These are phyloP conservation scores for Hsuehochloa calcarea DNA, from an alignment of 176 grass and related monocot species.

Conservation along the genomic window DNA sequence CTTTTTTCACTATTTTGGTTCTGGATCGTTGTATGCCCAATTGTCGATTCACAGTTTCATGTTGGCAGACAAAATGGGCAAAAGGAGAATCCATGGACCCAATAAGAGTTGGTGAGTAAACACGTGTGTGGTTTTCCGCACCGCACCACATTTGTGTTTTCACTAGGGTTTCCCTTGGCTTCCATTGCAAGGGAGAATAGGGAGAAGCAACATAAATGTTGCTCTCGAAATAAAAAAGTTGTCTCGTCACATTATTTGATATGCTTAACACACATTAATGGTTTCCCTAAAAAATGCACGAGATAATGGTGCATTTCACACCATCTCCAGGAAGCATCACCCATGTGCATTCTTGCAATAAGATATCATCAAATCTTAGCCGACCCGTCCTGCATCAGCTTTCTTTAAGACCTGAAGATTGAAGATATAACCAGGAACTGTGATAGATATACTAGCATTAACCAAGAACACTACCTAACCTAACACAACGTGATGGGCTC, in stretches of 20 bases:
- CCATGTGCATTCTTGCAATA: background rate
- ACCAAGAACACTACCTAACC: background rate
- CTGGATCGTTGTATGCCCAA: background rate
- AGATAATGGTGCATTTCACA: background rate
- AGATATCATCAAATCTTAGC: background rate
- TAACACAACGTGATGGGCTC: background rate
- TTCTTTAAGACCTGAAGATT: slow-evolving; percentile 20
- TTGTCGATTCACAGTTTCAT: background rate
- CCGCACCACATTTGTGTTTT: slow-evolving; percentile 1
- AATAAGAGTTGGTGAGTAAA: background rate
- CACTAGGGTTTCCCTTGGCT: slow-evolving; percentile 18
- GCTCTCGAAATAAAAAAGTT: background rate
- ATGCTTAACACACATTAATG: too few species aligned
- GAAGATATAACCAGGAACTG: background rate
- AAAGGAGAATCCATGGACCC: background rate
- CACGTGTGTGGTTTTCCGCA: slow-evolving; percentile 36
- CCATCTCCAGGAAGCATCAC: background rate
- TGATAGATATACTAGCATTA: background rate
- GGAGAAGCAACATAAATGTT: background rate
- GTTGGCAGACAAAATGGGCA: background rate
- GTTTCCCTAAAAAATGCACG: background rate
- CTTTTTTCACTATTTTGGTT: background rate
- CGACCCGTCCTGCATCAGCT: background rate
- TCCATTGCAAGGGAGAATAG: slow-evolving; percentile 31
- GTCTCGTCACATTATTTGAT: background rate